Evolutionary conservation across 2,329 filamentous ascomycete genomes (phyloP).

Genomic region (Xylaria polymorpha): DNA sequence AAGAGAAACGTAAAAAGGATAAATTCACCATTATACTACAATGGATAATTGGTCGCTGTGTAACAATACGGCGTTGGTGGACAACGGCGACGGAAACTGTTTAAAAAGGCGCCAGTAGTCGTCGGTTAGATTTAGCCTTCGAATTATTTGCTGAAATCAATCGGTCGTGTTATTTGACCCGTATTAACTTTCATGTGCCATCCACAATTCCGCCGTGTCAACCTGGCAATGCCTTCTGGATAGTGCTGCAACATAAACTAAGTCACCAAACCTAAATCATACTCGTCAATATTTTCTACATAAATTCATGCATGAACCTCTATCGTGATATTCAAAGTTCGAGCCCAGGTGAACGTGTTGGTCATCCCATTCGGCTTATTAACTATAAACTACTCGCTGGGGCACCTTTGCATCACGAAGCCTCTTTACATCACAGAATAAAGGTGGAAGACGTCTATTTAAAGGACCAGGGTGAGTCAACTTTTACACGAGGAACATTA

Average conservation of each 20-base stretch:
- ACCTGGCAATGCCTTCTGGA: background rate
- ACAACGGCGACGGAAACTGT: conserved; percentile 5
- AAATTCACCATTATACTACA: background rate
- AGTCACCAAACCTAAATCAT: background rate
- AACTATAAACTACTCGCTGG: background rate
- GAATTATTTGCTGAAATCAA: background rate
- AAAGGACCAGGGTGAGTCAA: background rate
- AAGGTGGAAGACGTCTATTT: background rate
- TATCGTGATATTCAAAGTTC: background rate
- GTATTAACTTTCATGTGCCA: conserved; percentile 14
- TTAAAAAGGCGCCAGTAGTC: background rate
- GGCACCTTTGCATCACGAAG: background rate
- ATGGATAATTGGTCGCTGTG: background rate
- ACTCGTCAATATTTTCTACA: background rate
- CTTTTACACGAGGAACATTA: background rate
- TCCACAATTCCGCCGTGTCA: background rate
- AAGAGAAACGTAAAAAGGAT: background rate
- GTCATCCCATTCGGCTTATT: background rate
- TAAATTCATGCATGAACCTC: background rate
- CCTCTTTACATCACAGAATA: background rate
- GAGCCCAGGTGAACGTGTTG: background rate
- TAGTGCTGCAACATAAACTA: background rate
- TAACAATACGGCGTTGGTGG: conserved; percentile 26
- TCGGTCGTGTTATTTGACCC: background rate
- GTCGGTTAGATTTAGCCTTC: conserved; percentile 11